Evolutionary conservation across 2,329 filamentous ascomycete genomes (phyloP).

Genomic region (Ceratocystis colombiana): DNA sequence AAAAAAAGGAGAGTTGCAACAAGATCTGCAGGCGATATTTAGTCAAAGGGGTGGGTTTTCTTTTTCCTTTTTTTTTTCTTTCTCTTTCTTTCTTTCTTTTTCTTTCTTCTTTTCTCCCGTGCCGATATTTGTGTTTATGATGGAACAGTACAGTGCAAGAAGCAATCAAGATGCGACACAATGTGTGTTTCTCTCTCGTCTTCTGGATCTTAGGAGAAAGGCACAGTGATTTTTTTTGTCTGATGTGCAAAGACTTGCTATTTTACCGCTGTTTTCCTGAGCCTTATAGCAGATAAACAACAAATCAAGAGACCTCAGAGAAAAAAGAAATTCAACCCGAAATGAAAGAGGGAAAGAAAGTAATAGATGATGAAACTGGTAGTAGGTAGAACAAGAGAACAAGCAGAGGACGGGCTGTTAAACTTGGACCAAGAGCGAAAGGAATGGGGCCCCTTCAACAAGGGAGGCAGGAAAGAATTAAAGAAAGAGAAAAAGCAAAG

Average conservation of each 20-base stretch:
- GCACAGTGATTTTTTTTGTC: not conserved
- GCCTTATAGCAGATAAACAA: not conserved
- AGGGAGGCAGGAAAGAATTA: conserved; percentile 2
- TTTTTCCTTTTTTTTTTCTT: not conserved
- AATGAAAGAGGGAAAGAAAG: no score
- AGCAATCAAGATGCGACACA: not conserved
- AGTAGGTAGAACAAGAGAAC: not conserved
- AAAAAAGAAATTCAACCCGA: not conserved
- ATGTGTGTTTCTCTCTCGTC: not conserved
- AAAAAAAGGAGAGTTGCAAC: not conserved
- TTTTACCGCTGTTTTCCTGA: not conserved
- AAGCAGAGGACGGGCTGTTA: not conserved
- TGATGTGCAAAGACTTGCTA: not conserved
- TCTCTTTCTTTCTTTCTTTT: not conserved
- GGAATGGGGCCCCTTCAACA: conserved; percentile 2
- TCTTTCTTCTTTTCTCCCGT: not conserved
- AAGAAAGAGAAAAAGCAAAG: conserved; percentile 8
- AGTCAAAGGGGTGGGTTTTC: not conserved
- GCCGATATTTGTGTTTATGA: conserved; percentile 3
- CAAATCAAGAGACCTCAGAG: not conserved
- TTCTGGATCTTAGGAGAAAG: not conserved
- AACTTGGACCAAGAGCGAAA: conserved; percentile 8
- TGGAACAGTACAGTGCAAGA: not conserved
- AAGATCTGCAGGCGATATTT: not conserved
- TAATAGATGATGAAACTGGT: no score